Conservation (phyloP, 441 rosid genomes). For the Aquilaria agallochum region DNA sequence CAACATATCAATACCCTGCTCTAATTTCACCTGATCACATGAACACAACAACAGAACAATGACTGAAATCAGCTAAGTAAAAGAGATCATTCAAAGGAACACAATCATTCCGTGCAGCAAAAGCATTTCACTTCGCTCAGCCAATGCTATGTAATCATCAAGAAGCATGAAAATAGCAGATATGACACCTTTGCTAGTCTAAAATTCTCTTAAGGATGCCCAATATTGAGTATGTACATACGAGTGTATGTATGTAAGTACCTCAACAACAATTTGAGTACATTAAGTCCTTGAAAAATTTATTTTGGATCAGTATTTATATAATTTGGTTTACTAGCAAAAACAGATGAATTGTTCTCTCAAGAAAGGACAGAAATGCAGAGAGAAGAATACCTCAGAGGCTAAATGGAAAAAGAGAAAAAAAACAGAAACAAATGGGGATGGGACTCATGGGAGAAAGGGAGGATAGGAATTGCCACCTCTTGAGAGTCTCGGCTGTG, state of each 20-base stretch:
- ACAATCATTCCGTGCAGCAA: constrained; percentile 5
- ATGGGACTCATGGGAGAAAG: not conserved
- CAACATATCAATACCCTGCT: constrained; percentile 75
- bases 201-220: too few relatives aligned
- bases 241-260: not conserved
- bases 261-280: not conserved
- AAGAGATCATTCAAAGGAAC: not conserved
- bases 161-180: too few relatives aligned
- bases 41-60: constrained; percentile 14
- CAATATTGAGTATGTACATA: too few relatives aligned
- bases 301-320: not conserved
- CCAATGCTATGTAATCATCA: too few relatives aligned
- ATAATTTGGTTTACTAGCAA: too few relatives aligned
- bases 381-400: too few relatives aligned
- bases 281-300: not conserved
- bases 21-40: constrained; percentile 58
- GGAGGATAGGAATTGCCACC: constrained; percentile 28
- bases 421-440: not conserved
- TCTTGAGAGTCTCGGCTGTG: constrained; percentile 87
- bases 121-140: too few relatives aligned
- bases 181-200: too few relatives aligned
- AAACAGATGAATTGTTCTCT: too few relatives aligned
- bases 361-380: too few relatives aligned
- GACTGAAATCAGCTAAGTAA: constrained; percentile 3
- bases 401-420: not conserved